phyloP scores from a whole-genome alignment of 1,284 basidiomycete species.

The Puccinia sorghi region DNA sequence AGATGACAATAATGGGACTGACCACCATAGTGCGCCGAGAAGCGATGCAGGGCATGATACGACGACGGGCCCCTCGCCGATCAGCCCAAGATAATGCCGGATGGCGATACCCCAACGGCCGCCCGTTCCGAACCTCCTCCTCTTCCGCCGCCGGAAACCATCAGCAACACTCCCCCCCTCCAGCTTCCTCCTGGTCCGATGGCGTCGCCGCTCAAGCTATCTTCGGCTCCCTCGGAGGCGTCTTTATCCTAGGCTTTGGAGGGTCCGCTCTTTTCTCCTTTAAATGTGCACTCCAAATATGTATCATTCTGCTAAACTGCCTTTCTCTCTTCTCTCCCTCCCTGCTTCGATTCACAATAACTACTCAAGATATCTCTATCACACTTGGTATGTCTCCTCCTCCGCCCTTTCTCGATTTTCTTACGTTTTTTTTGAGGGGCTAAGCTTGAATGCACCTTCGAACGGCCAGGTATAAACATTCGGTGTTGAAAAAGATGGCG shows the following conservation, averaged over 20 bases:
- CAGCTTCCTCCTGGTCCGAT: conserved; percentile 25
- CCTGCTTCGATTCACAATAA: too few relatives aligned
- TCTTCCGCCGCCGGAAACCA: background rate
- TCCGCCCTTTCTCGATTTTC: background rate
- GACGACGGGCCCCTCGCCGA: background rate
- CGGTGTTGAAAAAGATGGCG: conserved; percentile 49
- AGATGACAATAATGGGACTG: background rate
- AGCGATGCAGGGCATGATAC: background rate
- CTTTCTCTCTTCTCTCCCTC: background rate
- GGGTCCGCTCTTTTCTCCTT: conserved; percentile 18
- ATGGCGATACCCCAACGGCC: background rate
- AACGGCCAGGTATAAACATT: conserved; percentile 46
- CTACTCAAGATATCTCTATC: conserved; percentile 34
- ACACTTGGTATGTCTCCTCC: conserved; percentile 40
- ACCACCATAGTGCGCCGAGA: background rate
- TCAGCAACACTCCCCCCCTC: background rate
- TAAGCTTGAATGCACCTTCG: background rate
- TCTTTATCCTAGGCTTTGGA: conserved; percentile 47
- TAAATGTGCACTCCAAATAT: background rate
- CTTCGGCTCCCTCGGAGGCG: conserved; percentile 36
- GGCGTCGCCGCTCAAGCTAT: conserved; percentile 44
- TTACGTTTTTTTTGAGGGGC: background rate
- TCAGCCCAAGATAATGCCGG: background rate
- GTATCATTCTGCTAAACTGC: background rate
- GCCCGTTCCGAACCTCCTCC: background rate